phyloP scores from a whole-genome alignment of 2,329 filamentous ascomycete species.

The Alternaria triticimaculans region DNA sequence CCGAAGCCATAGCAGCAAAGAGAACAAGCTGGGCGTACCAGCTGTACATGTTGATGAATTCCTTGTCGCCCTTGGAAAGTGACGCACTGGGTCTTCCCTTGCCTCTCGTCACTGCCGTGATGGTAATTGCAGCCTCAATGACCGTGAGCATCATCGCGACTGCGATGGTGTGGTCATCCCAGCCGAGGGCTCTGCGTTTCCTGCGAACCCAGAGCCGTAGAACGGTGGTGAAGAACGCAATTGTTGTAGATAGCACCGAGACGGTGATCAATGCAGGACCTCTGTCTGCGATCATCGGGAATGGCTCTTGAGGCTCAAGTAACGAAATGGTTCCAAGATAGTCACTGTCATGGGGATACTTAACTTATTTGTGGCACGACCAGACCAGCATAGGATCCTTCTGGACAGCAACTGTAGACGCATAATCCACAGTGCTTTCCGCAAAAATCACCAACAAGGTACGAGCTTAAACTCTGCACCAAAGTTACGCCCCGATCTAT shows the following conservation, averaged over 20 bases:
- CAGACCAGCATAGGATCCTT: neutral
- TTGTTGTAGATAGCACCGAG: neutral
- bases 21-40: slow-evolving; percentile 5
- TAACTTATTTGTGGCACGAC: neutral
- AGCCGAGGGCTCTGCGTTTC: neutral
- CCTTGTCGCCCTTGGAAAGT: neutral
- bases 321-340: neutral
- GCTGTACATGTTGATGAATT: neutral
- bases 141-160: neutral
- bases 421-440: neutral
- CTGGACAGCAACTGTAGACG: neutral
- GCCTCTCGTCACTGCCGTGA: neutral
- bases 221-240: neutral
- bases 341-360: neutral
- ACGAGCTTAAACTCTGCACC: neutral
- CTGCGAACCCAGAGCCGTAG: neutral
- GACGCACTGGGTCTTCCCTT: neutral
- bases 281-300: neutral
- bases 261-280: neutral
- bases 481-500: neutral
- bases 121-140: neutral
- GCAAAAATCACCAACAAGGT: neutral
- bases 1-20: neutral
- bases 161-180: neutral
- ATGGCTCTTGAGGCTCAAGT: neutral